Percentiles rank a stretch among this genome's conserved stretches.
These are phyloP conservation scores for Pythium phragmitis DNA, from an alignment of 352 stramenopile genomes.

Conservation along the genomic window DNA sequence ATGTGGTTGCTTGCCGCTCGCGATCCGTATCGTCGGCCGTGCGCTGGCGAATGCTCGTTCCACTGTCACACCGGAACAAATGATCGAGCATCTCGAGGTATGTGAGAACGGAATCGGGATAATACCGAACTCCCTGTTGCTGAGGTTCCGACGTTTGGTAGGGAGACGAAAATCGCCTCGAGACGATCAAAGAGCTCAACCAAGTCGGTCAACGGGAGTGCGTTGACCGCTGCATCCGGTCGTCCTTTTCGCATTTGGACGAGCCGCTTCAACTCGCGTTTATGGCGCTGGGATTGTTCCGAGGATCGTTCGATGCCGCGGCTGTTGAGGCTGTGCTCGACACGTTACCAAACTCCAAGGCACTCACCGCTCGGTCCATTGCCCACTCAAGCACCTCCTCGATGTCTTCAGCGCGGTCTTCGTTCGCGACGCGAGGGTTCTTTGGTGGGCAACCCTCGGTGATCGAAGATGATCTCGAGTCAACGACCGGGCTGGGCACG, in stretches of 20 bases:
- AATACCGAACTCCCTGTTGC: neutral
- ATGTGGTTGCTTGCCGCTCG: conserved; percentile 72
- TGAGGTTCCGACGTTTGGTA: conserved; percentile 32
- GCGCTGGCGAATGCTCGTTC: conserved; percentile 76
- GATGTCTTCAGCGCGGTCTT: conserved; percentile 11
- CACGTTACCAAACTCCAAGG: neutral
- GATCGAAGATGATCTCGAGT: conserved; percentile 60
- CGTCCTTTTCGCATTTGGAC: conserved; percentile 77
- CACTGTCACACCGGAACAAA: conserved; percentile 70
- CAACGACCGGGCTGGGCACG: conserved; percentile 58
- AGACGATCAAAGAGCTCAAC: conserved; percentile 72
- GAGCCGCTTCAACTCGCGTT: conserved; percentile 68
- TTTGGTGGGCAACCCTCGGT: conserved; percentile 30
- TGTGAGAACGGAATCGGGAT: neutral
- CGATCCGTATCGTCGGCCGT: conserved; percentile 73
- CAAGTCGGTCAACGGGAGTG: conserved; percentile 80
- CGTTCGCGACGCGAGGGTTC: conserved; percentile 36
- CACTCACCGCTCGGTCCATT: conserved; percentile 13
- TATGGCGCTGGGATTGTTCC: conserved; percentile 83
- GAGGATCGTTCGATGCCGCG: conserved; percentile 69
- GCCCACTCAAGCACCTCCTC: conserved; percentile 27
- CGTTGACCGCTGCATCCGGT: conserved; percentile 77
- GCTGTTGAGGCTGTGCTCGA: conserved; percentile 66
- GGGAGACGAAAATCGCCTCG: conserved; percentile 65
- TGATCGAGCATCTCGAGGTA: conserved; percentile 69